These are phyloP conservation scores for Leucocoprinus birnbaumii DNA, from an alignment of 768 basidiomycete genomes.

Conservation along the genomic window DNA sequence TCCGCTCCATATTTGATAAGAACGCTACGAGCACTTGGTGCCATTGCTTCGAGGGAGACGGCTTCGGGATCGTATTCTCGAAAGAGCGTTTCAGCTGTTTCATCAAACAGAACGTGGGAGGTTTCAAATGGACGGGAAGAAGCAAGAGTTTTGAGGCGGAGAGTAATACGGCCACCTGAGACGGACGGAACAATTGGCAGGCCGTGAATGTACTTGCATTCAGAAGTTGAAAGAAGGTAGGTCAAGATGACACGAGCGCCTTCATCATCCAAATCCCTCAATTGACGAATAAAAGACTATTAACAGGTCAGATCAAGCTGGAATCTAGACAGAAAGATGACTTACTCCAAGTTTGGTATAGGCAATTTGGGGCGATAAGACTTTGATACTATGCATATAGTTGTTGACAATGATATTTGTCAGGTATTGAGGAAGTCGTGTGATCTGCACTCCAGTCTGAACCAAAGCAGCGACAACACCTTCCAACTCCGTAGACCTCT, in stretches of 20 bases:
- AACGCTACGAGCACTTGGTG: background rate
- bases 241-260: constrained; percentile 18
- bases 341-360: background rate
- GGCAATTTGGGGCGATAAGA: constrained; percentile 2
- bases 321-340: background rate
- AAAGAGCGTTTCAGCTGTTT: background rate
- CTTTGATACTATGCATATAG: background rate
- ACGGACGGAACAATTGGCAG: constrained; percentile 35
- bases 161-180: constrained; percentile 19
- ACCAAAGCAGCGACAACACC: constrained; percentile 26
- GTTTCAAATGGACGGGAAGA: background rate
- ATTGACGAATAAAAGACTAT: background rate
- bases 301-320: background rate
- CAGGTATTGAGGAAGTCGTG: constrained; percentile 32
- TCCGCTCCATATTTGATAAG: constrained; percentile 17
- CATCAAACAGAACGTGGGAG: constrained; percentile 26
- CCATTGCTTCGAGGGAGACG: background rate
- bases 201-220: constrained; percentile 29
- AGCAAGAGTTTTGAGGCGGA: constrained; percentile 10
- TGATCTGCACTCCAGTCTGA: constrained; percentile 29
- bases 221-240: constrained; percentile 32
- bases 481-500: background rate
- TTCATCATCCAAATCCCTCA: background rate
- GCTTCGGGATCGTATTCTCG: background rate
- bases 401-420: constrained; percentile 21